Percentiles rank a stretch among this genome's conserved stretches.
Evolutionary conservation across 768 basidiomycete species (phyloP).

Genomic region (Lepiota brunneoincarnata): DNA sequence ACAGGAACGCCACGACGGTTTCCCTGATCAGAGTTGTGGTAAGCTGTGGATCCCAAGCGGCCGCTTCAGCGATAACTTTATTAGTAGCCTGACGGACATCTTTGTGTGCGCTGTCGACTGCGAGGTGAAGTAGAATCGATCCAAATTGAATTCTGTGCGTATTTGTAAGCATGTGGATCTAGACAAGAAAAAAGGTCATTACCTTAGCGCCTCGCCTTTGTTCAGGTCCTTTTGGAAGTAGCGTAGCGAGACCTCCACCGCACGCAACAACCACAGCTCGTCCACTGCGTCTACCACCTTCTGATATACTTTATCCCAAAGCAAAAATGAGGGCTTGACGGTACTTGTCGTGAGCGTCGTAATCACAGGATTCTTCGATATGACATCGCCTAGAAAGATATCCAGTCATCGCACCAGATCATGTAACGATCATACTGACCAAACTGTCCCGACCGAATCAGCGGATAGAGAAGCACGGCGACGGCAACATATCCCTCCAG

Average conservation of each 20-base stretch:
- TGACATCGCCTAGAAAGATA: constrained; percentile 34
- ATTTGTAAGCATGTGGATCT: neutral
- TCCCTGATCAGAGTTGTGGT: constrained; percentile 56
- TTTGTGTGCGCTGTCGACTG: constrained; percentile 53
- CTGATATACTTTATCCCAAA: constrained; percentile 86
- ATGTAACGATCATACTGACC: constrained; percentile 35
- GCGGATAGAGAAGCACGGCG: constrained; percentile 63
- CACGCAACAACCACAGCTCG: constrained; percentile 74
- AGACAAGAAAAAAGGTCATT: constrained; percentile 16
- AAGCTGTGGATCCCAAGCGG: constrained; percentile 41
- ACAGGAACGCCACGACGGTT: constrained; percentile 47
- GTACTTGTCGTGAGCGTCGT: constrained; percentile 43
- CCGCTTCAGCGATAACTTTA: constrained; percentile 36
- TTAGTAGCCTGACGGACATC: constrained; percentile 51
- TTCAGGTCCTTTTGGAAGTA: constrained; percentile 47
- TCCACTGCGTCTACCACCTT: constrained; percentile 62
- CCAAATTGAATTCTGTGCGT: constrained; percentile 57
- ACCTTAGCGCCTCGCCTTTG: constrained; percentile 59
- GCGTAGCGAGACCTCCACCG: constrained; percentile 46
- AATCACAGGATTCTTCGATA: constrained; percentile 46
- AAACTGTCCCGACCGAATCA: constrained; percentile 47
- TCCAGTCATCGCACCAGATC: constrained; percentile 1
- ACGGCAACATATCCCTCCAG: constrained; percentile 82
- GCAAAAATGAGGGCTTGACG: constrained; percentile 79
- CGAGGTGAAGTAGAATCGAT: constrained; percentile 64